Base-by-base conservation (phyloP, 2,329 filamentous ascomycete species). In the Penicillium fuscoglaucum region DNA sequence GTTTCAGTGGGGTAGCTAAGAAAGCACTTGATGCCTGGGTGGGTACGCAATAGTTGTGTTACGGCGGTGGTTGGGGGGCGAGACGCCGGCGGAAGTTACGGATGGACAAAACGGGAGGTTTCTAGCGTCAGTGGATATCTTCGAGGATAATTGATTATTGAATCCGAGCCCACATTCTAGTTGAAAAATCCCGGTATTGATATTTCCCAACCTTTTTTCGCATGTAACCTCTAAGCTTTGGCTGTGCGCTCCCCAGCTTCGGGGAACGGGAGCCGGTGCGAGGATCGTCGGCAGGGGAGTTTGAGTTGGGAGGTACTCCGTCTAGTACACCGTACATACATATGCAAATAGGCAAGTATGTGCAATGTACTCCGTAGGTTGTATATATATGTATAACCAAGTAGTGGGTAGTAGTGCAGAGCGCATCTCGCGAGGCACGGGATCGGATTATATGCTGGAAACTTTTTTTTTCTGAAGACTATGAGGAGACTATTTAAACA, bases 201-300 rank as follows among this genome's bases (percentile, higher is more conserved):
- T 35, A 17, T 53, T 24, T 45, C 21, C 28, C 17, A 54, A 37
- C 21, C 28, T 29, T 49, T 49, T 19, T 43, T 10, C 26, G 45
- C 21, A 51, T 51, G 53, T 55, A 55, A 55, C 53, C 53, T 51
- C 39, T 26, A 40, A 55, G 31, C 26, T 55, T 40, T 19, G 37
- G 13, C n/a, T 37, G 45, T 55, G 46, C 37, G 53, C 53, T 50
- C 53, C 53, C 46, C 53, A 51, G 53, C 53, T 51, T 55, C 53
- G 53, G 53, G 53, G 45, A 28, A 44, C 28, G 44, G 53, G 21
- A 19, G 51, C 53, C 53, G 53, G 46, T 51, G 46, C 24, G 37
- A 51, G 37, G 53, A 51, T 55, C 53, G 28, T 28, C 53, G 28
- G 53, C 17, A 48, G 46, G 29, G 19, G 19, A 41, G 19, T 33